Conservation (phyloP, 148 eudicot genomes). For the Fallopia convolvulus region DNA sequence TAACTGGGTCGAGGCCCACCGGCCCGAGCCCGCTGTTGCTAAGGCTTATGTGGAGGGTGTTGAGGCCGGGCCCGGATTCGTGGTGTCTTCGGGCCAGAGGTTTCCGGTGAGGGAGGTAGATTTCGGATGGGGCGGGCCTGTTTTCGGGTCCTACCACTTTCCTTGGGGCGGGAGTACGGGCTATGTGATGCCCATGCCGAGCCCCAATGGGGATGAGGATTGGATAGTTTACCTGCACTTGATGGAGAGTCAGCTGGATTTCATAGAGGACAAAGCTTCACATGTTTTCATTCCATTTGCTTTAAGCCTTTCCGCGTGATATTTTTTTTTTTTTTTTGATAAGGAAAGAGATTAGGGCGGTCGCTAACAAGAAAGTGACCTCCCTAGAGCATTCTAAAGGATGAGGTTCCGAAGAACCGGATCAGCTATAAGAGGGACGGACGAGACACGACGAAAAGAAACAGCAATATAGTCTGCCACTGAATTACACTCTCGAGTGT, state of each 20-base stretch:
- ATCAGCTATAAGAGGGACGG: too few species aligned
- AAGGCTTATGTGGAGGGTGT: slow-evolving; percentile 29
- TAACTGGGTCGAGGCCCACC: slow-evolving; percentile 67
- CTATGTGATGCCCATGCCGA: slow-evolving; percentile 77
- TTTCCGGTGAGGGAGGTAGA: slow-evolving; percentile 52
- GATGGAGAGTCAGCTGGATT: slow-evolving; percentile 34
- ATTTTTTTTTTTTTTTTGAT: too few species aligned
- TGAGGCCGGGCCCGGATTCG: slow-evolving; percentile 46
- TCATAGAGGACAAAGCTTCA: slow-evolving; percentile 34
- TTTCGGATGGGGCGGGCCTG: slow-evolving; percentile 72
- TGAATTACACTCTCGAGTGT: too few species aligned
- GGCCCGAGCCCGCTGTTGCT: slow-evolving; percentile 43
- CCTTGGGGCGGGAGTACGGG: slow-evolving; percentile 67
- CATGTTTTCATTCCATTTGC: slow-evolving; percentile 42
- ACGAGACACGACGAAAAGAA: too few species aligned
- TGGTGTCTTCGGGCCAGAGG: slow-evolving; percentile 55
- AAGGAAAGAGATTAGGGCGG: too few species aligned
- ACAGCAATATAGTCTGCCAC: too few species aligned
- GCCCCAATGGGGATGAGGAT: slow-evolving; percentile 51
- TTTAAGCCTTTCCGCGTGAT: slow-evolving; percentile 4
- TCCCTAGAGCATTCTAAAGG: too few species aligned
- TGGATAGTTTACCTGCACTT: slow-evolving; percentile 80
- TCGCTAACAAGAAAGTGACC: too few species aligned
- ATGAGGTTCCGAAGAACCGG: too few species aligned
- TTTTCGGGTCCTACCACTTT: slow-evolving; percentile 62